Conservation (phyloP, 2,329 filamentous ascomycete species). For the Verticillium zaregamsianum region DNA sequence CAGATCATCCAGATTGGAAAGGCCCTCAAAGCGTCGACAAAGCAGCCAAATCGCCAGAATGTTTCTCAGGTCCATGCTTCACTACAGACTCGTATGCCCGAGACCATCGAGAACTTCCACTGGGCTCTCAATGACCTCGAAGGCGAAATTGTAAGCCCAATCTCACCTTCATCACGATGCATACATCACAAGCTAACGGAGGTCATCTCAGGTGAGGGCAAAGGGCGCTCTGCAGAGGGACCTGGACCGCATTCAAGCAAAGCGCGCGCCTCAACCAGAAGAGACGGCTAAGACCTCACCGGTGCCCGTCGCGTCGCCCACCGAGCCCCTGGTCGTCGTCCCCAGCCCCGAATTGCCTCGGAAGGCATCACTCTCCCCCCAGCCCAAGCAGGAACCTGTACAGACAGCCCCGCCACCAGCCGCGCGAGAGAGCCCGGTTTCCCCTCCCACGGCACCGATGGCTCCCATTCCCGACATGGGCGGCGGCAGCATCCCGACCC, state of each 20-base stretch:
- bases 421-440: background rate
- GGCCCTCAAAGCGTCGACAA: slow-evolving; percentile 44
- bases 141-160: slow-evolving; percentile 44
- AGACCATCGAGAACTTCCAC: slow-evolving; percentile 46
- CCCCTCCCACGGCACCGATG: slow-evolving; percentile 30
- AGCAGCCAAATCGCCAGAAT: slow-evolving; percentile 36
- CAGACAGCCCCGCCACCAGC: slow-evolving; percentile 12
- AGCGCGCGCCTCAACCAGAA: slow-evolving; percentile 6
- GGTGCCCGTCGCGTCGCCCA: slow-evolving; percentile 1
- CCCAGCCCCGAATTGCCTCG: background rate
- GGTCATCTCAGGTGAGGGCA: slow-evolving; percentile 34
- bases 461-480: slow-evolving; percentile 57
- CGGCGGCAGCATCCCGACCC: slow-evolving; percentile 30
- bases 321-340: slow-evolving; percentile 3
- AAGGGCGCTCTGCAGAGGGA: slow-evolving; percentile 55
- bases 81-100: slow-evolving; percentile 37
- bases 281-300: slow-evolving; percentile 13
- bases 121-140: slow-evolving; percentile 53
- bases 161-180: background rate
- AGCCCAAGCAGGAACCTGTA: background rate
- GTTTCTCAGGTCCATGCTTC: slow-evolving; percentile 24
- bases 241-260: slow-evolving; percentile 34
- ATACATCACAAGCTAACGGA: background rate
- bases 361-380: background rate
- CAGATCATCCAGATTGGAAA: slow-evolving; percentile 58